Evolutionary conservation across 129 eudicot genomes (phyloP), one percentile per base, ranked within the genome.

Genomic region (Glebionis coronaria): DNA sequence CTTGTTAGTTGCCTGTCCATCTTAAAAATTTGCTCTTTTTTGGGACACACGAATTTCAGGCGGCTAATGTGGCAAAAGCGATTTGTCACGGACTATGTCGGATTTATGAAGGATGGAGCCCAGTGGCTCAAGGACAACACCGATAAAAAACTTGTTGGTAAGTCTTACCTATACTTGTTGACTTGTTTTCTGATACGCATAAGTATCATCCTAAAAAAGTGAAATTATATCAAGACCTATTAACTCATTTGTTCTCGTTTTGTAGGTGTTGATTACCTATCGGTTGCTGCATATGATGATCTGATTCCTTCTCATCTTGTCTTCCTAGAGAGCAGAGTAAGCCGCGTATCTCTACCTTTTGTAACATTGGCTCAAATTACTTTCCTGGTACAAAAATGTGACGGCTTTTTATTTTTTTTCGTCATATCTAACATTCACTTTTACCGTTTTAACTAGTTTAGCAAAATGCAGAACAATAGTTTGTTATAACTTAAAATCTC

Each of bases 181-280:
- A 11, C 12, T 46, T 45, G 7, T 65, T 25, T 46, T 46, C 2
- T 47, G 18, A 35, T 40, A 18, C 42, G 27, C 15, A 25, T 13
- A 69, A 56, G 45, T 63, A 67, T 69, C 38, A 70, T 44, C 55
- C 15, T 47, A n/a, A n/a, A n/a, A n/a, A n/a, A n/a, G n/a, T n/a
- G 14, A 5, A 35, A 9, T 35, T 7, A 54, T 25, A 20, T 13
- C 23, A 8, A 51, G 56, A 3, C 9, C 5, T 16, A 56, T 3
- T 21, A 9, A 44, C 47, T 65, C 20, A 7, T 16, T 56, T 84
- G 28, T 63, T 57, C 57, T 68, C 38, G 9, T 56, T 56, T 61
- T 82, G 77, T 49, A 93, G 98, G 98, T 63, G 42, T 73, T 63
- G 98, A 93, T 76, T 93, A 93, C 86, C 79, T 93, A 78, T 93